Evolutionary conservation across 108 stramenopile species (phyloP).

Genomic region (Phaeodactylum tricornutum): DNA sequence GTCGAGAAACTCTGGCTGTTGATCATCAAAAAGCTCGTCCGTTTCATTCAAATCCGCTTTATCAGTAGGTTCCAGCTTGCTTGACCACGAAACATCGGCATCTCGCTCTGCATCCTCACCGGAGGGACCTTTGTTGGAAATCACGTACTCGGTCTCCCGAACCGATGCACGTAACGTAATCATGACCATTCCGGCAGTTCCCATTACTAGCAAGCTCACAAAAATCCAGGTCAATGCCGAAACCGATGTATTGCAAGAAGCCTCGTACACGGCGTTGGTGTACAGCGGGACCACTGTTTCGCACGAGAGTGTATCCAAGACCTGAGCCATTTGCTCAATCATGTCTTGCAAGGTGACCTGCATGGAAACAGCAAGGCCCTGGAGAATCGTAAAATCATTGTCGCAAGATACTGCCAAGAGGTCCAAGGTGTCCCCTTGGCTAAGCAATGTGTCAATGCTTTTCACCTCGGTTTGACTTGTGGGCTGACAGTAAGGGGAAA

Average conservation of each 20-base stretch:
- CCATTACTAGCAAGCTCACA: slow-evolving; percentile 1
- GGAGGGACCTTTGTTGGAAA: no score
- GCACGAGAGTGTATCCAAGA: not conserved
- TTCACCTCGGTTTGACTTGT: no score
- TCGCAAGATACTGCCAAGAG: slow-evolving; percentile 3
- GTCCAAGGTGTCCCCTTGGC: not conserved
- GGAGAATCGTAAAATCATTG: slow-evolving; percentile 2
- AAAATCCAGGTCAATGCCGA: slow-evolving; percentile 12
- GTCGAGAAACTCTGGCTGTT: no score
- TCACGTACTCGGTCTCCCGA: slow-evolving; percentile 18
- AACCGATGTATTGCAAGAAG: not conserved
- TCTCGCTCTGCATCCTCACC: no score
- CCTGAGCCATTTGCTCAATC: not conserved
- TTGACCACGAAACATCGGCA: no score
- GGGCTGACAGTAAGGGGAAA: no score
- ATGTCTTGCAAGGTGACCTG: not conserved
- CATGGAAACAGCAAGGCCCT: not conserved
- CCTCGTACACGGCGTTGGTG: slow-evolving; percentile 7
- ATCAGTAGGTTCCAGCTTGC: no score
- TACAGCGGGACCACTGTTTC: slow-evolving; percentile 7
- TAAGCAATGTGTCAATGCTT: no score
- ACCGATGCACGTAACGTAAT: slow-evolving; percentile 18
- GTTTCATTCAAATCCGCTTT: no score
- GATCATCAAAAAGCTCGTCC: no score
- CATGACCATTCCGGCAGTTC: slow-evolving; percentile 9